phyloP scores from a whole-genome alignment of 371 early-diverging fungal species.

The Mortierella sp. region DNA sequence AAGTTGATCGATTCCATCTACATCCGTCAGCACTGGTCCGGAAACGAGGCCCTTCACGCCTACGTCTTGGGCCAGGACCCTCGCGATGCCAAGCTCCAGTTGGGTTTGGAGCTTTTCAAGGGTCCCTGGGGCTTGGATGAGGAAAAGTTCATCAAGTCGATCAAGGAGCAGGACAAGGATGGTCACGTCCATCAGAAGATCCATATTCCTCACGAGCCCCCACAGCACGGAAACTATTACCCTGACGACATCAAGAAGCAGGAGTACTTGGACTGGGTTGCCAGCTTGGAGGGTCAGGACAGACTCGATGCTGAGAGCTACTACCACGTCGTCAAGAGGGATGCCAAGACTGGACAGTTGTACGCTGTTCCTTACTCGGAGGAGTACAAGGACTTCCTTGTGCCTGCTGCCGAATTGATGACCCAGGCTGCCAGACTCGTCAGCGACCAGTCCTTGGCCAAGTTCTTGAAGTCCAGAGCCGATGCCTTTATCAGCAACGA shows the following conservation, averaged over 20 bases:
- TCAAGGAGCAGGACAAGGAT: conserved; percentile 60
- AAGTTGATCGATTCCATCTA: conserved; percentile 75
- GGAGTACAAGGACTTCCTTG: conserved; percentile 74
- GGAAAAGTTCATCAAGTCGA: conserved; percentile 49
- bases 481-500: conserved; percentile 74
- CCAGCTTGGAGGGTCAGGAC: conserved; percentile 63
- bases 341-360: conserved; percentile 56
- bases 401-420: conserved; percentile 70
- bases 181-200: conserved; percentile 39
- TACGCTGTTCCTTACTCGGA: conserved; percentile 67
- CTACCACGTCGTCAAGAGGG: conserved; percentile 73
- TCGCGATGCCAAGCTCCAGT: conserved; percentile 49
- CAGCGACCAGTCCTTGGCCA: conserved; percentile 66
- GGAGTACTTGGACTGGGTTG: conserved; percentile 76
- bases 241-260: conserved; percentile 82
- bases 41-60: conserved; percentile 70
- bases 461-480: conserved; percentile 74
- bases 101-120: conserved; percentile 76
- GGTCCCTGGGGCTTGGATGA: conserved; percentile 80
- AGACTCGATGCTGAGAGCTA: conserved; percentile 75
- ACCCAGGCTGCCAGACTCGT: conserved; percentile 74
- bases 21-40: conserved; percentile 81
- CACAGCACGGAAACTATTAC: conserved; percentile 80
- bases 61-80: conserved; percentile 60
- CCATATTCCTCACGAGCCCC: conserved; percentile 70